Conservation (phyloP, 495 filamentous ascomycete species). For the Neurospora discreta region DNA sequence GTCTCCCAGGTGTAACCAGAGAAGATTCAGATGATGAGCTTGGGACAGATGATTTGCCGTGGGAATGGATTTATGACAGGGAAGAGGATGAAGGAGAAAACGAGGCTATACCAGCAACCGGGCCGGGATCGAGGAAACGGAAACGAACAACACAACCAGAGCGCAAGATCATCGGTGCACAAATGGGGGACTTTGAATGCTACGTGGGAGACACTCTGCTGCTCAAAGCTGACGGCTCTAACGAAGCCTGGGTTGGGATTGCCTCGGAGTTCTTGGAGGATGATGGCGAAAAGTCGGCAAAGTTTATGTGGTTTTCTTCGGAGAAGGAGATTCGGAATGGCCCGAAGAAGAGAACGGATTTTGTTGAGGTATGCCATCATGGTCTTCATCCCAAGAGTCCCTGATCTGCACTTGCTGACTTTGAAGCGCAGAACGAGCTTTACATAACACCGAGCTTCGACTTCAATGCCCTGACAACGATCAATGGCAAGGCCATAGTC, state of each 20-base stretch:
- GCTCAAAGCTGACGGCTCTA: slow-evolving; percentile 67
- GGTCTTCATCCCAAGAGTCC: neutral
- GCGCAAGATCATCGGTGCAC: slow-evolving; percentile 61
- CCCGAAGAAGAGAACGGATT: slow-evolving; percentile 75
- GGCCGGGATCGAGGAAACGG: slow-evolving; percentile 20
- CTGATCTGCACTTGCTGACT: slow-evolving; percentile 1
- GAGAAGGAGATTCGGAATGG: slow-evolving; percentile 76
- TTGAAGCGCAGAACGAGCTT: slow-evolving; percentile 57
- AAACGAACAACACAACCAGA: slow-evolving; percentile 20
- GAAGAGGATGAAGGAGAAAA: slow-evolving; percentile 7
- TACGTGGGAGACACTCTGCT: slow-evolving; percentile 70
- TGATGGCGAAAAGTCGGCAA: slow-evolving; percentile 53
- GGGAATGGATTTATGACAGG: slow-evolving; percentile 78
- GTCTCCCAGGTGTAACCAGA: slow-evolving; percentile 43
- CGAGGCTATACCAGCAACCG: slow-evolving; percentile 11
- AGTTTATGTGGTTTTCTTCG: slow-evolving; percentile 85
- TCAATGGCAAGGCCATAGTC: slow-evolving; percentile 77
- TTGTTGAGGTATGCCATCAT: slow-evolving; percentile 42
- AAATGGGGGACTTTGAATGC: slow-evolving; percentile 78
- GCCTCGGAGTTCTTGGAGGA: slow-evolving; percentile 67
- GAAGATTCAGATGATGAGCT: slow-evolving; percentile 92
- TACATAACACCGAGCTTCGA: slow-evolving; percentile 84
- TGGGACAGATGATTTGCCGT: slow-evolving; percentile 71
- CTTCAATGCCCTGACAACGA: slow-evolving; percentile 71
- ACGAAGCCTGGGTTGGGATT: slow-evolving; percentile 84